Percentiles rank a stretch among this genome's conserved stretches.
Conservation (phyloP, 108 stramenopile genomes). For the Seminavis robusta region DNA sequence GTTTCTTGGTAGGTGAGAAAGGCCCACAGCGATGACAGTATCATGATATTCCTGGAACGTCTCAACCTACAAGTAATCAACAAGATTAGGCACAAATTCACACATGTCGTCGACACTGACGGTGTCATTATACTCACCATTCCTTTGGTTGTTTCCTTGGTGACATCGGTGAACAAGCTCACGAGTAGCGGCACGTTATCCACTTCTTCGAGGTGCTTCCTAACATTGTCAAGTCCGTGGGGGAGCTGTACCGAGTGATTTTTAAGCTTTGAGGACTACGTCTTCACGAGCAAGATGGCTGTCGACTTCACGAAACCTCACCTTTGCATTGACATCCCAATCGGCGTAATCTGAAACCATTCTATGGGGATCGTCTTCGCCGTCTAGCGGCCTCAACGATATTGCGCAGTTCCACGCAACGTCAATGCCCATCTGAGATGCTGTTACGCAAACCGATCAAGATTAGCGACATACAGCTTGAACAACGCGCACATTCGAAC, state of each 20-base stretch:
- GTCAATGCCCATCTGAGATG: constrained; percentile 92
- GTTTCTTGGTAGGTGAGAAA: constrained; percentile 74
- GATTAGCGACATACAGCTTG: background rate
- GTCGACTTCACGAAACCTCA: no score
- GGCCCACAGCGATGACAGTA: constrained; percentile 73
- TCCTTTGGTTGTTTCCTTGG: constrained; percentile 81
- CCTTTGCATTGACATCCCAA: constrained; percentile 97
- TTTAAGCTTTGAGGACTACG: no score
- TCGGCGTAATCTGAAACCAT: constrained; percentile 94
- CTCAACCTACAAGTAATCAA: constrained; percentile 41
- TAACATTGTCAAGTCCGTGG: constrained; percentile 89
- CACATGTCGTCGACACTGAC: background rate
- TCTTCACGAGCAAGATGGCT: no score
- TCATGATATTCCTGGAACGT: constrained; percentile 83
- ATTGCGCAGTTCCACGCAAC: constrained; percentile 97
- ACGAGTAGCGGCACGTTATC: constrained; percentile 97
- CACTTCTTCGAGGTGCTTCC: constrained; percentile 78
- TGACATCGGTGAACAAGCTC: constrained; percentile 94
- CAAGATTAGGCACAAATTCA: background rate
- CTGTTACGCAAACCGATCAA: constrained; percentile 2
- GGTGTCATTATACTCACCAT: constrained; percentile 42
- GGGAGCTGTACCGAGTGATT: no score
- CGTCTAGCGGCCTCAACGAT: constrained; percentile 76
- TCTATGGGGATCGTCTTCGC: constrained; percentile 78
- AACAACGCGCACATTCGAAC: background rate